Evolutionary conservation across 306 rosid genomes (phyloP).

Genomic region (Prunus persica): DNA sequence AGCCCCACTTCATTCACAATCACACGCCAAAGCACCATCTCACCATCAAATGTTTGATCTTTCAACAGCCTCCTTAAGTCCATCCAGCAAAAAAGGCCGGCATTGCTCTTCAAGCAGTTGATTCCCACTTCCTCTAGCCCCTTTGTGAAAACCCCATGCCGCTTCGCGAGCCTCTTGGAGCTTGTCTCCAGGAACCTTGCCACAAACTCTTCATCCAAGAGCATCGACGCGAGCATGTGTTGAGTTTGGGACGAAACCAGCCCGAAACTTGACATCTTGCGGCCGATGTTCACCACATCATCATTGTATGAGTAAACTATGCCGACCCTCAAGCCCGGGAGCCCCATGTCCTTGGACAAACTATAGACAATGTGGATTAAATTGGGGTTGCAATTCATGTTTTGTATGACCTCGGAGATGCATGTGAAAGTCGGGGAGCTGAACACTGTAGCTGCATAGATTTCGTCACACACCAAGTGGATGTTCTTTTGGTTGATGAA

Average conservation of each 20-base stretch:
- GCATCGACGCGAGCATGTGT: conserved; percentile 62
- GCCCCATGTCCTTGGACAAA: conserved; percentile 88
- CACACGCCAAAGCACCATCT: conserved; percentile 63
- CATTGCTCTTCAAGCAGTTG: conserved; percentile 61
- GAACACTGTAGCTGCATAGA: conserved; percentile 82
- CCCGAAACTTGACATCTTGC: conserved; percentile 96
- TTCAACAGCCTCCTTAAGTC: conserved; percentile 51
- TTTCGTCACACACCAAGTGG: conserved; percentile 85
- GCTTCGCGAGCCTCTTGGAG: conserved; percentile 41
- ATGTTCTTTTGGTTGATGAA: conserved; percentile 63
- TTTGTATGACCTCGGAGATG: conserved; percentile 57
- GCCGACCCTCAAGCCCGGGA: conserved; percentile 87
- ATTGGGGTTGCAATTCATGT: conserved; percentile 43
- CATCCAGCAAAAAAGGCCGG: conserved; percentile 90
- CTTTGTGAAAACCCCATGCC: conserved; percentile 41
- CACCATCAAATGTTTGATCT: conserved; percentile 55
- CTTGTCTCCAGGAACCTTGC: conserved; percentile 43
- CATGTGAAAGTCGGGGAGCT: conserved; percentile 44
- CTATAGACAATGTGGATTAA: conserved; percentile 74
- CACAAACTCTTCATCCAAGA: conserved; percentile 56
- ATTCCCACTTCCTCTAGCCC: conserved; percentile 62
- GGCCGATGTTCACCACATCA: conserved; percentile 46
- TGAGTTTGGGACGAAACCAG: conserved; percentile 81
- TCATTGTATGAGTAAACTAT: conserved; percentile 84
- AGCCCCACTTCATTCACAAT: conserved; percentile 74